Base-by-base conservation (phyloP, 331 rosid species). In the Telfairia occidentalis region DNA sequence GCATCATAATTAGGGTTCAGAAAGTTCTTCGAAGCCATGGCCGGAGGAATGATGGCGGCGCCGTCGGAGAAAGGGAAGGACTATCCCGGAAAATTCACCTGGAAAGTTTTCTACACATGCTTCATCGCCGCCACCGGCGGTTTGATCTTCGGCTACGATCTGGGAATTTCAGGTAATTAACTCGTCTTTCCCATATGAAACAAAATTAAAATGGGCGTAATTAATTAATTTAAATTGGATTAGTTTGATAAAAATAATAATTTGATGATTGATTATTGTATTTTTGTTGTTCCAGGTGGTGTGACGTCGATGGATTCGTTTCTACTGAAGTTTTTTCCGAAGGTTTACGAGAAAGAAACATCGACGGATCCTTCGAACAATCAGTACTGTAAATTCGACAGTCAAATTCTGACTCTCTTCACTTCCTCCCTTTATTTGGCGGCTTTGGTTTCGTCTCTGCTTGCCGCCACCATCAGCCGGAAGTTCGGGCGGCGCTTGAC, bases 301-400 rank as follows among this genome's bases (percentile, higher is more conserved):
- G 94, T 90, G 23, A 90, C 86, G 0, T 90, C 96, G 0, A 88
- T 88, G 92, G 90, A 90, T 49, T 79, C 88, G 0, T 88, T 88
- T 49, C 53, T 88, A 60, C 10, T 74, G 57, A 1, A 42, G 24
- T 88, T 90, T 64, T 89, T 90, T 42, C 90, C 94, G 1, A 48
- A 82, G 1, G 94, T 90, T 9, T 90, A 87, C 55, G n/a, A 7
- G 16, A 32, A 71, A 32, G 82, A 88, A 37, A 24, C 82, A 2
- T 74, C 79, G 0, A 0, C 74, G 5, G 75, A 61, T 45, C 83
- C 79, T 16, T 77, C 87, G 0, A 71, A 87, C 13, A 45, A 85
- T 69, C 90, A 85, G 37, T 90, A 90, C 65, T 90, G 90, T 34
- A 90, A 83, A 82, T 90, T 84, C 69, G 71, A 90, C 54, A 89